Evolutionary conservation across 306 rosid species (phyloP), one percentile per base, ranked within the genome.

Genomic region (Gleditsia sinensis): DNA sequence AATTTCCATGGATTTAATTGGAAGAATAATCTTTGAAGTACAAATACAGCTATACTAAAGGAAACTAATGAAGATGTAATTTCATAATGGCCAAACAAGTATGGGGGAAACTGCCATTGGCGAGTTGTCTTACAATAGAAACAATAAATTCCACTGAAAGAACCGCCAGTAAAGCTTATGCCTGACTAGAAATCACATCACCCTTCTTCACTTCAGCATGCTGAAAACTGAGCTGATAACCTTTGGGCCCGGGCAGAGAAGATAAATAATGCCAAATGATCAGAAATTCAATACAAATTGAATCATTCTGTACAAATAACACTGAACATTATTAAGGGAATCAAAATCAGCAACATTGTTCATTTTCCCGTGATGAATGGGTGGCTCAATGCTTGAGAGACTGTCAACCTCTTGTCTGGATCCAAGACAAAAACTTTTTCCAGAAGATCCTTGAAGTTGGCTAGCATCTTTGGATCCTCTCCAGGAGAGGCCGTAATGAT

Each of bases 321-420:
- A 91, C 89, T 78, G 37, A 87, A 88, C 89, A 83, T 78, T 85
- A 82, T 83, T 83, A n/a, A 87, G 80, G 88, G 84, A 81, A 92
- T 90, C 88, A 90, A 90, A 85, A 84, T 85, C 91, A 84, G 93
- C 93, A 77, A 84, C 97, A 85, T 83, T 83, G 80, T 82, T 94
- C 99, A 95, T 98, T 95, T 92, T 96, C 99, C 99, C 74, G 97
- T 92, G 94, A 95, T 92, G 93, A 95, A 95, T 9, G 98, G 92
- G 85, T 95, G 99, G 82, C 79, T 92, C 87, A 95, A 76, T 77
- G 97, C 99, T 80, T 95, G 99, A 55, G 97, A 88, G 37, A 92
- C 99, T 27, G 98, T 95, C 92, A 95, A 72, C 85, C 99, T 86
- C 91, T 95, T 95, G 70, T 95, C 99, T 9, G 99, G 99, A 86